Evolutionary conservation across 441 rosid species (phyloP), one percentile per base, ranked within the genome.

Genomic region (Codiaeum variegatum): DNA sequence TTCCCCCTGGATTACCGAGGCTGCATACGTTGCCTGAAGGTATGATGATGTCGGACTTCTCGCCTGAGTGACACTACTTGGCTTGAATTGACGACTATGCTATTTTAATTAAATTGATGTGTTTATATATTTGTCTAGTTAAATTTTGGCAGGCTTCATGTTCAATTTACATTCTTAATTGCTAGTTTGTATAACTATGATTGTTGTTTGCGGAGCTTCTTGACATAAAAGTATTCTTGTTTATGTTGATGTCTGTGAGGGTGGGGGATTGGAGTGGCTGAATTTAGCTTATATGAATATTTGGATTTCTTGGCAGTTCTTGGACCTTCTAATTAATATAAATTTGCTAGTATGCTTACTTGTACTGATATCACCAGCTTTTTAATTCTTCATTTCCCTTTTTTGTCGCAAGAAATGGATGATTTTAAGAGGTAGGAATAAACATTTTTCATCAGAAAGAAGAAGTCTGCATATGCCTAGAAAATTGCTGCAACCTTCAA

Each of bases 11-110:
- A 3, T 79, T 93, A 76, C 97, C 97, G 6, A 82, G 86, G 84
- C 93, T 96, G 61, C 99, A 89, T 47, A 85, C 91, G 24, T 78
- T 90, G 66, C 87, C 83, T 32, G 90, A 91, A 93, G 99, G 99
- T 96, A 90, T 73, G 83, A 18, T 19, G 66, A 2, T 60, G 58
- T 16, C 31, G 76, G 80, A 73, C 61, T 81, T 67, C 44, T 77
- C 10, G 54, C 71, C 63, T 69, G 78, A 72, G 76, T 63, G 75
- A 71, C 71, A 62, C 18, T 26, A 63, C 69, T 61, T 49, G 60
- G 72, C 69, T 69, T 77, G 51, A 59, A 67, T 73, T 68, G 62
- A 47, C 15, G 52, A 55, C 51, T 62, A 11, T 62, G 42, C 12
- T 68, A 19, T 31, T 75, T 63, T 52, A 52, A 52, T n/a, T 0